Conservation (phyloP, 2,329 filamentous ascomycete species). For the Claviceps africana region DNA sequence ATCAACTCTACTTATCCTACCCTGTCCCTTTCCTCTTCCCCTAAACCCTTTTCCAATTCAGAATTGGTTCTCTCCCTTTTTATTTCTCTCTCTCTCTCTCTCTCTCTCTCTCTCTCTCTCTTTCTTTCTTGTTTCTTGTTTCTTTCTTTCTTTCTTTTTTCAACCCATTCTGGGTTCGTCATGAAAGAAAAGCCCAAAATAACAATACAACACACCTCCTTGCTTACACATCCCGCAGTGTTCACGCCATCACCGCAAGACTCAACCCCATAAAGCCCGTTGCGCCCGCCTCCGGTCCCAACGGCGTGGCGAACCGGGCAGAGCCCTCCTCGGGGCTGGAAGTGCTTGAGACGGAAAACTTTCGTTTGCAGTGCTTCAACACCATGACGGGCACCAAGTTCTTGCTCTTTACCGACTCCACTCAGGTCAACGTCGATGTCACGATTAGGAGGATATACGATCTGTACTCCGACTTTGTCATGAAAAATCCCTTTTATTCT, state of each 20-base stretch:
- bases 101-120: no score
- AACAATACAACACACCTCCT: neutral
- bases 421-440: conserved; percentile 74
- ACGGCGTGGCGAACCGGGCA: conserved; percentile 32
- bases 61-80: neutral
- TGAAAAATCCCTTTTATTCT: conserved; percentile 99
- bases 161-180: neutral
- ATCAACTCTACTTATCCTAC: neutral
- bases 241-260: conserved; percentile 55
- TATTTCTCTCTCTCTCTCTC: neutral
- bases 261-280: conserved; percentile 39
- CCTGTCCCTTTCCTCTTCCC: neutral
- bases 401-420: conserved; percentile 79
- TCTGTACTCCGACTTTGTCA: conserved; percentile 90
- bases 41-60: neutral
- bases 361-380: conserved; percentile 90
- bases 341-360: conserved; percentile 85
- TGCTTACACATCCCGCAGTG: conserved; percentile 25
- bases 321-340: conserved; percentile 68
- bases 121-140: neutral
- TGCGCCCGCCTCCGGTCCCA: conserved; percentile 21
- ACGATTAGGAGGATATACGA: conserved; percentile 82
- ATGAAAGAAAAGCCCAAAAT: neutral
- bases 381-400: conserved; percentile 94
- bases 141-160: neutral